phyloP scores from a whole-genome alignment of 2,329 filamentous ascomycete species.

The Chaetomium strumarium region DNA sequence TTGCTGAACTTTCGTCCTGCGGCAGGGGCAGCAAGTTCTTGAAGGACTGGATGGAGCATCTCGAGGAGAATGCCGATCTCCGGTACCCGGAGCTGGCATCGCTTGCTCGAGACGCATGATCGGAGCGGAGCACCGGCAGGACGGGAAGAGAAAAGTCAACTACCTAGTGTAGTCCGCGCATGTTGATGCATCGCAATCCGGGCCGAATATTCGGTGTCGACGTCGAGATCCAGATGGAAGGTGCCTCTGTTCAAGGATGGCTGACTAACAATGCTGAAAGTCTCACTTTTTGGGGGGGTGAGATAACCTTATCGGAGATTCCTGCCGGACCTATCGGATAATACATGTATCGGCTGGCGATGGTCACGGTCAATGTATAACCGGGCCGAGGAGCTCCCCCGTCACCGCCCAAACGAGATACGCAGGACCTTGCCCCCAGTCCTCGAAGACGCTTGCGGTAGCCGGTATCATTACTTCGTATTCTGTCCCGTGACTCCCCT shows the following conservation, averaged over 20 bases:
- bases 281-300: background rate
- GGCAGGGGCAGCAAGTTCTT: conserved; percentile 79
- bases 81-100: conserved; percentile 69
- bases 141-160: background rate
- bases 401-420: too few species aligned
- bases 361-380: too few species aligned
- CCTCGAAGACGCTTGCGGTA: too few species aligned
- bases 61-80: conserved; percentile 86
- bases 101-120: conserved; percentile 29
- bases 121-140: conserved; percentile 6
- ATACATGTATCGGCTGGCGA: too few species aligned
- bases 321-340: background rate
- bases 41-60: conserved; percentile 82
- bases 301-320: background rate
- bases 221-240: conserved; percentile 4
- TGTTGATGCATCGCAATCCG: conserved; percentile 8
- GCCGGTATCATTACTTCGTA: background rate
- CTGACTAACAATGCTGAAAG: background rate
- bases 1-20: conserved; percentile 16
- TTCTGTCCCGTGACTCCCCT: background rate
- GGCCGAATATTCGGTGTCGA: conserved; percentile 5
- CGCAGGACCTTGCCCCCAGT: too few species aligned
- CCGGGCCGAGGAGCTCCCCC: too few species aligned
- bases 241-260: background rate
- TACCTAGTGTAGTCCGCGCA: background rate